Base-by-base conservation (phyloP, 345 rosid genomes). In the Bruguiera parviflora region DNA sequence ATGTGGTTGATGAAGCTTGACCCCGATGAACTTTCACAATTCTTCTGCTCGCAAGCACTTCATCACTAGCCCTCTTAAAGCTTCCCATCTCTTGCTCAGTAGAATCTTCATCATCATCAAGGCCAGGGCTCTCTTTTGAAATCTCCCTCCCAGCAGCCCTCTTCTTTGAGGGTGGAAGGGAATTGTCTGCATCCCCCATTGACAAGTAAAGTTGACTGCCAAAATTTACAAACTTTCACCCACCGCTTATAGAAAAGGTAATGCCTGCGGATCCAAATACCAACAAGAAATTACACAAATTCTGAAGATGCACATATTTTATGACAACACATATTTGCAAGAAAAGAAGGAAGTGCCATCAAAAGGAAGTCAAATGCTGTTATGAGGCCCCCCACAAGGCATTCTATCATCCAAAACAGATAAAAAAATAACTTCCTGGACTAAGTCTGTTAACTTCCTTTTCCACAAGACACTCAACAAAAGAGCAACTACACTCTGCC, bases 61-160 rank as follows among this genome's bases (percentile, higher is more conserved):
- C 96, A 47, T 88, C 96, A 76, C 83, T 88, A 47, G 99, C 99
- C 81, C 70, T 88, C 83, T 95, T 90, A 80, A 95, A 95, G 80
- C 96, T 90, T 66, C 96, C 92, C 63, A 75, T 70, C 81, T 84
- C 93, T 60, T 67, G 73, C 56, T 81, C 96, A 43, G 72, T 27
- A 62, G 86, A 76, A 73, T 86, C 89, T 3, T 85, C 96, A 43
- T 94, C 92, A 43, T 94, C 97, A 77, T 90, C 96, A 61, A 87
- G 87, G 53, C 86, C 96, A 62, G 88, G 91, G 73, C 86, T 87
- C 21, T 92, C 96, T 27, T 86, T 87, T 29, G 94, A 84, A 25
- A 95, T 79, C 80, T 95, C 96, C 73, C 90, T 87, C 72, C 88
- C 86, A 19, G 99, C 99, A 68, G 91, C 91, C 80, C 99, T 95